Base-by-base conservation (phyloP, 1,284 basidiomycete species). In the Rhodotorula sp. region DNA sequence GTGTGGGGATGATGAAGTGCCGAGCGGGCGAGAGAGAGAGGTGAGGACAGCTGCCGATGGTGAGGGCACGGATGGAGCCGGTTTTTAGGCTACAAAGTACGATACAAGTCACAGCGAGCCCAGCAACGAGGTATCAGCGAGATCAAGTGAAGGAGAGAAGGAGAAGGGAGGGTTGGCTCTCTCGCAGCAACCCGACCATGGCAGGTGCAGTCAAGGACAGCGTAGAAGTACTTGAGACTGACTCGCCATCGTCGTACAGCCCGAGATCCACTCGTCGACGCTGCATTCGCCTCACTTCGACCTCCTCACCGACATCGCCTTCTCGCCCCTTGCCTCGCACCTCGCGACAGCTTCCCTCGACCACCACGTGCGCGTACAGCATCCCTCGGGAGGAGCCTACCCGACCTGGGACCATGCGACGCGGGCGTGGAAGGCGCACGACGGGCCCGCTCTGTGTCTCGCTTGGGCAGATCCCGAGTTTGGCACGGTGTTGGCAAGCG, bases 391-490 rank as follows among this genome's bases (percentile, higher is more conserved):
- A 3, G 20, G 26, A 26, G 24, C 15, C 4, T 8, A 26, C 10
- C 28, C 44, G 22, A 20, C 31, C 15, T 68, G 55, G 63, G 52
- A 61, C 56, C 68, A 58, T 57, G 46, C 74, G 65, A 46, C 67
- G 58, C 34, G 52, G 30, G 28, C 60, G 52, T 81, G 58, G 18
- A 77, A 94, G 90, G 92, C 92, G 22, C 92, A 94, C 79, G 91
- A 93, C 76, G 92, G 92, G 16, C 87, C 92, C 1, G 84, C 94
- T 51, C 86, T 91, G 13, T 88, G 86, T 79, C 76, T 94, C n/a
- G 86, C 86, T 64, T 95, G 92, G 88, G 90, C 91, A 3, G 91
- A 94, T 77, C 92, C 93, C 10, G 87, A 93, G 79, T 92, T 92
- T 73, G 92, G 92, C 16, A 86, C 87, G 2, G 85, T 95, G 64